Conservation (phyloP, 192 early-diverging fungal genomes). For the Paraglomus occultum region DNA sequence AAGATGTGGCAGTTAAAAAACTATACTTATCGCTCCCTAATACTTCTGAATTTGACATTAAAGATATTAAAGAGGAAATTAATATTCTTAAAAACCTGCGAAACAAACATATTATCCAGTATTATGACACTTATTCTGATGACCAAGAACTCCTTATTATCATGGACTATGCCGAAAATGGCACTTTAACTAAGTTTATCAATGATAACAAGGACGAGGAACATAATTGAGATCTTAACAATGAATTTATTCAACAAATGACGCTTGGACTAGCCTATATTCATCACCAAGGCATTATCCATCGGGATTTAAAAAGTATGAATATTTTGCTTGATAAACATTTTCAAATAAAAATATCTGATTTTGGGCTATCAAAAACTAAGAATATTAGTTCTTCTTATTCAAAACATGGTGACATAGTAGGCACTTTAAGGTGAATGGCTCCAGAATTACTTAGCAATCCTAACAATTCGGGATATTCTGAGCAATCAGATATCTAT, state of each 20-base stretch:
- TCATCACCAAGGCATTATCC: conserved; percentile 28
- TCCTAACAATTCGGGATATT: too few relatives aligned
- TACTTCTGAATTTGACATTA: too few relatives aligned
- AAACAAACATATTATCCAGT: not conserved
- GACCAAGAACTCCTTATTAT: not conserved
- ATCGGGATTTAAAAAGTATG: conserved; percentile 35
- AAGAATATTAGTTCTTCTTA: not conserved
- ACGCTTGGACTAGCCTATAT: conserved; percentile 25
- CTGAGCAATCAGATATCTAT: too few relatives aligned
- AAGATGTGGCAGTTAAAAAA: too few relatives aligned
- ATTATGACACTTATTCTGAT: conserved; percentile 1
- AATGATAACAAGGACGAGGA: not conserved
- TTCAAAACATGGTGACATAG: too few relatives aligned
- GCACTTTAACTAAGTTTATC: conserved; percentile 5
- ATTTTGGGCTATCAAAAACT: not conserved
- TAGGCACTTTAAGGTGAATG: too few relatives aligned
- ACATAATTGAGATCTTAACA: not conserved
- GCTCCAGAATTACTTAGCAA: too few relatives aligned
- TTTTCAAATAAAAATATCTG: conserved; percentile 18
- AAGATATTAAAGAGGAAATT: too few relatives aligned
- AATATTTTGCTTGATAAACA: conserved; percentile 31
- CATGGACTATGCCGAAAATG: conserved; percentile 21
- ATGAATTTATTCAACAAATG: not conserved
- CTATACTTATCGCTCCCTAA: too few relatives aligned
- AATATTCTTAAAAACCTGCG: too few relatives aligned